Evolutionary conservation across 768 basidiomycete species (phyloP), one percentile per base, ranked within the genome.

Genomic region (Rhodosporidiobolus sp.): DNA sequence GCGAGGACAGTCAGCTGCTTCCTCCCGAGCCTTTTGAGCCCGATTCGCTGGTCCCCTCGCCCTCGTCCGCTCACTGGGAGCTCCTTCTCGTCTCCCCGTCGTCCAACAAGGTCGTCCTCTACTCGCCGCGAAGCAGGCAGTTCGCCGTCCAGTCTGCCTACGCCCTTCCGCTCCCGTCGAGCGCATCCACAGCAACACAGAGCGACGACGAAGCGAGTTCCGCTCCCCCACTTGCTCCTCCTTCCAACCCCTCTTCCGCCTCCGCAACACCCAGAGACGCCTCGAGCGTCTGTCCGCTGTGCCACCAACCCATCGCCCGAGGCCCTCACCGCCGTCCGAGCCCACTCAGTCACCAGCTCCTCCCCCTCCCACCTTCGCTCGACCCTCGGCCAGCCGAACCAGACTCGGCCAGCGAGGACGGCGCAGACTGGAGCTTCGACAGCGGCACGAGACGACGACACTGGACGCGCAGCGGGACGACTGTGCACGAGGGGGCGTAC

Each of bases 81-180:
- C 54, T 72, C 16, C 54, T 72, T 22, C 60, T 72, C 16, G 50
- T 43, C 24, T 32, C 49, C 10, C 65, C 64, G 3, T 52, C 69
- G 34, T 17, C 60, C 17, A 54, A 60, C 54, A 61, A 56, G n/a
- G 48, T 72, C 53, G 70, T 72, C n/a, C 70, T 72, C 19, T 72
- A 28, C 46, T 49, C 66, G 19, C 65, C 59, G 1, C 14, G 4
- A 30, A 19, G 19, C 9, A 57, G 56, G 43, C 32, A 30, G 2
- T 34, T 72, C 26, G 16, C 43, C 10, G 59, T 63, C 48, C n/a
- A 32, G 2, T 12, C 54, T 6, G 2, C 22, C 54, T 11, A 46
- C 26, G 38, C 60, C 46, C 46, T 46, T 46, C 4, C 8, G 17
- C 11, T 61, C 46, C 20, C 60, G 30, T 14, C 60, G 7, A 19